phyloP scores from a whole-genome alignment of 73 alveolate species.

The Paramecium pentaurelia region DNA sequence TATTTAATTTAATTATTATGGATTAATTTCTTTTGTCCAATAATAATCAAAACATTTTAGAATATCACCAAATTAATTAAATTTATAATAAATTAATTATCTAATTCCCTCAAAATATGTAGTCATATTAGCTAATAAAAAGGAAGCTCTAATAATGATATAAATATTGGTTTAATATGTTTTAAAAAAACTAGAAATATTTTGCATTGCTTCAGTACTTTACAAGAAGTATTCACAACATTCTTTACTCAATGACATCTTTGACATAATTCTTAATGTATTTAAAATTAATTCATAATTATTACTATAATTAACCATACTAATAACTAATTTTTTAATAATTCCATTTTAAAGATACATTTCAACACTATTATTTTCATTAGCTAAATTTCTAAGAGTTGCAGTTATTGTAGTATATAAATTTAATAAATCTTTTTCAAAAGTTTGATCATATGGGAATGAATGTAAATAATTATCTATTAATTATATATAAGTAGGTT shows the following conservation, averaged over 20 bases:
- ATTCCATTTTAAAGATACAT: slow-evolving; percentile 45
- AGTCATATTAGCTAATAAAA: slow-evolving; percentile 58
- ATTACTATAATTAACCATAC: slow-evolving; percentile 32
- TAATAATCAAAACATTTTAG: slow-evolving; percentile 51
- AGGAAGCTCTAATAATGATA: slow-evolving; percentile 55
- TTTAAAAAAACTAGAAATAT: slow-evolving; percentile 48
- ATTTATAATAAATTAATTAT: slow-evolving; percentile 38
- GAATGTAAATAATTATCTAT: slow-evolving; percentile 13
- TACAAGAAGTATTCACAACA: slow-evolving; percentile 30
- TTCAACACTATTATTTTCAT: slow-evolving; percentile 16
- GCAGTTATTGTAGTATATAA: slow-evolving; percentile 44
- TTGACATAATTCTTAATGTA: slow-evolving; percentile 61
- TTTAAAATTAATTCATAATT: slow-evolving; percentile 52
- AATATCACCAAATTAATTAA: slow-evolving; percentile 42
- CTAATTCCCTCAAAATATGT: slow-evolving; percentile 58
- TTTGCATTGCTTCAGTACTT: slow-evolving; percentile 28
- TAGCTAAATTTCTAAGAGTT: slow-evolving; percentile 50
- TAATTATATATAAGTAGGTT: neutral
- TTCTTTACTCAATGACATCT: slow-evolving; percentile 51
- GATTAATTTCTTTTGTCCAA: slow-evolving; percentile 37
- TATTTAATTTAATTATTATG: neutral
- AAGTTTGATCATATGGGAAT: neutral
- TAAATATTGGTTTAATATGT: slow-evolving; percentile 44
- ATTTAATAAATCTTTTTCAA: neutral
- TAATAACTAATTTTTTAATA: slow-evolving; percentile 22